A percentile compares a stretch with the other conserved stretches of the same genome.
Conservation (phyloP, 495 filamentous ascomycete genomes). For the Oidiodendron maius region DNA sequence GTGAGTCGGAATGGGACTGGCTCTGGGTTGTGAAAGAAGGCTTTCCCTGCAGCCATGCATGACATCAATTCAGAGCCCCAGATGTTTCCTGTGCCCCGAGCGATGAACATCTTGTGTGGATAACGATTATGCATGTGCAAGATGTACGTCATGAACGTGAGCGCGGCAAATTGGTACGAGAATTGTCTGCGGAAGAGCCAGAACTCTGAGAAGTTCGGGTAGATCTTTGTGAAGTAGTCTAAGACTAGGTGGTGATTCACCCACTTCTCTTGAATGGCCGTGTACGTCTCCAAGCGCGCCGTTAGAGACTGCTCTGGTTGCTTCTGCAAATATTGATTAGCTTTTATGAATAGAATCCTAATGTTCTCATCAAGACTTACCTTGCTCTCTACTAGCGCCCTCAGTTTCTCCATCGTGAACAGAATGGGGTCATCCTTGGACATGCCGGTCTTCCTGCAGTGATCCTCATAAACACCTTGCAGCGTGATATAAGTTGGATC, state of each 20-base stretch:
- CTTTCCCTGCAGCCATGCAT: slow-evolving; percentile 68
- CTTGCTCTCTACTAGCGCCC: slow-evolving; percentile 65
- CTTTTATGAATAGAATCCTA: too few relatives aligned
- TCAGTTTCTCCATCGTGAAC: slow-evolving; percentile 89
- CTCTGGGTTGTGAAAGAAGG: slow-evolving; percentile 90
- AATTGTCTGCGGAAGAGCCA: slow-evolving; percentile 97
- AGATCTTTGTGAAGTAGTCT: slow-evolving; percentile 84
- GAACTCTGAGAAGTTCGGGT: slow-evolving; percentile 87
- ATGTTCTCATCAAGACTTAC: slow-evolving; percentile 22
- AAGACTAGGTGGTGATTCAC: slow-evolving; percentile 74
- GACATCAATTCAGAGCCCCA: slow-evolving; percentile 95
- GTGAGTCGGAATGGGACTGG: slow-evolving; percentile 95
- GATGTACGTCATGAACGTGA: slow-evolving; percentile 98
- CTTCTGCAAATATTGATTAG: slow-evolving; percentile 42
- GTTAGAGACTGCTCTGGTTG: slow-evolving; percentile 59
- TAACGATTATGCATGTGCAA: slow-evolving; percentile 93
- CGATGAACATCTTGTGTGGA: slow-evolving; percentile 90
- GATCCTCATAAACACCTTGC: slow-evolving; percentile 91
- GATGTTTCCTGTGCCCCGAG: slow-evolving; percentile 82
- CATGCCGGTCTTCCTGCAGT: slow-evolving; percentile 77
- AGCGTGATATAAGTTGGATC: slow-evolving; percentile 91
- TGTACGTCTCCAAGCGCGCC: slow-evolving; percentile 76
- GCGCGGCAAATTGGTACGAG: slow-evolving; percentile 89
- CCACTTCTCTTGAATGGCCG: slow-evolving; percentile 85
- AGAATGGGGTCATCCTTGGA: slow-evolving; percentile 93